Base-by-base conservation (phyloP, 108 stramenopile species). In the Ochromonas danica region DNA sequence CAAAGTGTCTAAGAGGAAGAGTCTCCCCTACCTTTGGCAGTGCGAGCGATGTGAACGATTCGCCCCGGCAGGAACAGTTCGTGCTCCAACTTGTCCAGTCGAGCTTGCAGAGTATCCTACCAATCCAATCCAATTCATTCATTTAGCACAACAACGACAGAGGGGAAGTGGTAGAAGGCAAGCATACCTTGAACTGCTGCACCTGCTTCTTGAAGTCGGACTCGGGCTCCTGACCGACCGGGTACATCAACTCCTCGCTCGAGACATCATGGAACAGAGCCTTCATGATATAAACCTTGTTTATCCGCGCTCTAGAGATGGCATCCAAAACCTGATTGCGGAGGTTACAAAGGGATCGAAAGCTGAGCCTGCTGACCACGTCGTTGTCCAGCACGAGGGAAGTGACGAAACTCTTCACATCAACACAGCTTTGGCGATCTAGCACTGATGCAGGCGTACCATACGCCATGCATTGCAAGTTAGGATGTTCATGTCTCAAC, bases 371-470 rank as follows among this genome's bases (percentile, higher is more conserved):
- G 33, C 93, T 91, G n/a, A 96, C 93, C 78, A 96, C 80, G 82
- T 96, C 95, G 1, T 86, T 89, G 78, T 93, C 93, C 63, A 96
- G 82, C 36, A 94, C 86, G 78, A 92, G 93, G 6, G 88, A 81
- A 30, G 90, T 92, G 25, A 91, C 83, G 78, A 92, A 31, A 6
- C n/a, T n/a, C n/a, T n/a, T n/a, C n/a, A n/a, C n/a, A 6, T 80
- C 89, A 0, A 94, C 93, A 71, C 92, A 61, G 3, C 88, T 82
- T 90, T 91, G 92, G 0, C 92, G 90, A 45, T 95, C 86, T n/a
- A 91, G 87, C 25, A 91, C 93, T 43, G 94, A 94, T 1, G 95
- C 95, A 1, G 97, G 95, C 60, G 90, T 88, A 51, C 45, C 45
- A 83, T 91, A 94, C 42, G 90, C 92, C 35, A 90, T 82, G 39